These are phyloP conservation scores for Penicillium verhagenii DNA, from an alignment of 495 filamentous ascomycete genomes.

Conservation along the genomic window DNA sequence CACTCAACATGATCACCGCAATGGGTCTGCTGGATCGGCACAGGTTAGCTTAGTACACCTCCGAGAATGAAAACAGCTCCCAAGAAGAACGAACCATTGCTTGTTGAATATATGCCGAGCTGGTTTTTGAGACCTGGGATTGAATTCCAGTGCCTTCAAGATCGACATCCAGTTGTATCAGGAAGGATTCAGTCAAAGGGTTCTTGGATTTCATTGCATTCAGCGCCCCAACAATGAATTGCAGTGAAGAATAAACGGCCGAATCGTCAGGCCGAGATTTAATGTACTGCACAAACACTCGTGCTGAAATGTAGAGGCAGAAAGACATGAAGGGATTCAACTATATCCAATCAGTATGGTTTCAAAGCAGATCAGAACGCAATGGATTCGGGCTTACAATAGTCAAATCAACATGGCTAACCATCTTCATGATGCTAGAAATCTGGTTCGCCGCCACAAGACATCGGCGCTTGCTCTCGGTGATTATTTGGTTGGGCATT, in stretches of 20 bases:
- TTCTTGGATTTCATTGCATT: constrained; percentile 84
- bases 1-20: constrained; percentile 12
- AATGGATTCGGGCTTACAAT: constrained; percentile 56
- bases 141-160: constrained; percentile 62
- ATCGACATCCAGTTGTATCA: constrained; percentile 91
- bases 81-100: constrained; percentile 13
- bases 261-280: constrained; percentile 85
- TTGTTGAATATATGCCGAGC: constrained; percentile 3
- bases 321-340: constrained; percentile 97
- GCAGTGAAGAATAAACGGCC: constrained; percentile 75
- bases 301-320: constrained; percentile 89
- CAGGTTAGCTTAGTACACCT: constrained; percentile 2
- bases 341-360: constrained; percentile 47
- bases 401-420: constrained; percentile 83
- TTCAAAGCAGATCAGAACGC: not conserved
- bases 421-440: constrained; percentile 94
- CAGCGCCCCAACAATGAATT: constrained; percentile 88
- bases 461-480: constrained; percentile 89
- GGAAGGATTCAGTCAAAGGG: constrained; percentile 90
- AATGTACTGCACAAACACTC: constrained; percentile 93
- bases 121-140: constrained; percentile 11
- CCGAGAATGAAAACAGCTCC: not conserved
- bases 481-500: constrained; percentile 70
- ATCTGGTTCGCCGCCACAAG: constrained; percentile 93
- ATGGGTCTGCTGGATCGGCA: constrained; percentile 9